Base-by-base conservation (phyloP, 2,329 filamentous ascomycete genomes). In the Taxawa tesnikishii region DNA sequence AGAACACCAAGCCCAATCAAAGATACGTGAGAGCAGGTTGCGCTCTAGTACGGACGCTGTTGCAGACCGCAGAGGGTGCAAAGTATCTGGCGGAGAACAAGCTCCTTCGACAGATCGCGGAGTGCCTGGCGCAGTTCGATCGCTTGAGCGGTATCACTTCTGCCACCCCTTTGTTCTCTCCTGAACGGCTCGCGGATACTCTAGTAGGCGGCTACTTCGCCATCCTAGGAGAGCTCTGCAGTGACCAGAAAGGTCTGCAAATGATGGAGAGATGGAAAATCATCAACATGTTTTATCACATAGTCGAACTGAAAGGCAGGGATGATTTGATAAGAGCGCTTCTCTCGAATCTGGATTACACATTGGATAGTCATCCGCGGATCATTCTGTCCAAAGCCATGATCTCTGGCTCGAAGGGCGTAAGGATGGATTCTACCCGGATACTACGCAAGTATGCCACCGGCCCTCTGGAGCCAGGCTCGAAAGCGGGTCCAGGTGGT, bases 271-370 rank as follows among this genome's bases (percentile, higher is more conserved):
- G 84, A 46, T 96, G 90, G 88, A 83, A 85, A 46, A 92, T 98
- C 69, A 87, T 94, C 60, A 96, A 96, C 56, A 98, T 98, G 84
- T 92, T 96, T 68, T 98, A 98, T 53, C 90, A 96, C 56, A 94
- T 98, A 39, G 73, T 94, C 36, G 88, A 96, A 49, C 67, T 94
- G 27, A 84, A 82, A 46, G 81, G 90, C 54, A 79, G 90, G 3
- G 84, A 88, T 28, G 90, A 98, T 53, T 65, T 98, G 37, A 84
- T 96, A 51, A 84, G 87, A 51, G 69, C 88, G 7, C 69, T 98
- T 18, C 68, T 98, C 6, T 79, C 81, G 29, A 90, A 87, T 48
- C 87, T 98, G 57, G 88, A 98, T 57, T 98, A 94, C 51, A 81
- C 77, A 13, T 63, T 92, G 15, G 62, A 65, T 38, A 88, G 87